A percentile compares a stretch with the other conserved stretches of the same genome.
phyloP scores from a whole-genome alignment of 1,284 basidiomycete species.

The Rhodotorula sp. region DNA sequence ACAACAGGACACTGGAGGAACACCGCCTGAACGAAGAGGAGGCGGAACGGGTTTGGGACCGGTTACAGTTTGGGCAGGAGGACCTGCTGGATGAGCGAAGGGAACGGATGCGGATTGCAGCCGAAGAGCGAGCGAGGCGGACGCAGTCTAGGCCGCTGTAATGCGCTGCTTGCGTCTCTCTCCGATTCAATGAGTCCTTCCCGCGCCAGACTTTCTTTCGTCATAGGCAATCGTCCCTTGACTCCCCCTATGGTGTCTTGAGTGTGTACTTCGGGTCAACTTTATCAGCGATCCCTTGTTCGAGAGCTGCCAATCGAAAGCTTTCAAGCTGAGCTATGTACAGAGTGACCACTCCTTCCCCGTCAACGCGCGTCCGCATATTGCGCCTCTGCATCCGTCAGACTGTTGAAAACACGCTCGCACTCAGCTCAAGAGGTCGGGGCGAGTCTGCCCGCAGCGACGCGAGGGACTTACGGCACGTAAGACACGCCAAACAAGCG shows the following conservation, averaged over 20 bases:
- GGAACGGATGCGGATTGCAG: constrained; percentile 23
- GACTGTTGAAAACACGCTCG: not conserved
- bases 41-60: constrained; percentile 20
- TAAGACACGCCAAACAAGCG: constrained; percentile 74
- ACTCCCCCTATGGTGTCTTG: too few species aligned
- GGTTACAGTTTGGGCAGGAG: constrained; percentile 19
- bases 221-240: too few species aligned
- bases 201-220: too few species aligned
- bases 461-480: constrained; percentile 47
- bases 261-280: too few species aligned
- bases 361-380: not conserved
- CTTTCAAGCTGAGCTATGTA: too few species aligned
- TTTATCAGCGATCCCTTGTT: too few species aligned
- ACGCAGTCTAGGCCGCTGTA: not conserved
- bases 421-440: not conserved
- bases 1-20: not conserved
- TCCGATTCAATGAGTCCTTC: too few species aligned
- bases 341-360: too few species aligned
- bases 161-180: too few species aligned
- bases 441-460: too few species aligned
- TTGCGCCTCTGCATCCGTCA: constrained; percentile 18
- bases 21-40: constrained; percentile 18
- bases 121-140: constrained; percentile 23
- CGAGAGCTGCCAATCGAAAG: too few species aligned
- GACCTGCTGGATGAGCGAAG: constrained; percentile 27